These are phyloP conservation scores for Phytophthora pisi DNA, from an alignment of 352 stramenopile species.

Conservation along the genomic window DNA sequence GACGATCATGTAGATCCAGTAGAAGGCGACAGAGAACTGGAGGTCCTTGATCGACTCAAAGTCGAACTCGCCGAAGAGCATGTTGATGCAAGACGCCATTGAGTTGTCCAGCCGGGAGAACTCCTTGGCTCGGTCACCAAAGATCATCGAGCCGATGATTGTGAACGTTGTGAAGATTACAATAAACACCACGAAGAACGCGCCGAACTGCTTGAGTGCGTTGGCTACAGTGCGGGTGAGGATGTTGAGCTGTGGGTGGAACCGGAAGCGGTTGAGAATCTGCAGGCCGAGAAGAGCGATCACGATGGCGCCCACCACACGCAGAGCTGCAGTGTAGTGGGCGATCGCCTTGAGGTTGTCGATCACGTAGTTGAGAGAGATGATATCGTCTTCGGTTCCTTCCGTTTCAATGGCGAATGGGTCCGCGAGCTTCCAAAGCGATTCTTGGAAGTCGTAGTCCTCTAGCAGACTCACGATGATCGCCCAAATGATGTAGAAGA, in stretches of 20 bases:
- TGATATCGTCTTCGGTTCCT: conserved; percentile 18
- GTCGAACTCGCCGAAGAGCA: conserved; percentile 71
- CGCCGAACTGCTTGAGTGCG: conserved; percentile 51
- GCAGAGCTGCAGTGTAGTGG: conserved; percentile 33
- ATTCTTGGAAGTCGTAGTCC: conserved; percentile 40
- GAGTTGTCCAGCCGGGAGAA: conserved; percentile 54
- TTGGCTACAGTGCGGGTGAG: conserved; percentile 57
- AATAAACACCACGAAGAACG: conserved; percentile 63
- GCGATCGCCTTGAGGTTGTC: conserved; percentile 43
- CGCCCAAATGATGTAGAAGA: conserved; percentile 53
- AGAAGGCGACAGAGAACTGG: conserved; percentile 53
- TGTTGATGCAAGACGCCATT: conserved; percentile 64
- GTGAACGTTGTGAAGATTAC: conserved; percentile 65
- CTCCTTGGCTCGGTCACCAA: conserved; percentile 52
- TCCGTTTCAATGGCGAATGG: conserved; percentile 3
- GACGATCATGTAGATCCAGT: conserved; percentile 74
- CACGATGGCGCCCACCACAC: conserved; percentile 34
- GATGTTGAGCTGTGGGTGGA: conserved; percentile 60
- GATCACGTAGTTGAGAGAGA: conserved; percentile 40
- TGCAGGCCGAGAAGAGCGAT: conserved; percentile 44
- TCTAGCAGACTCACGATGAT: conserved; percentile 42
- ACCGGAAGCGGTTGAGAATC: conserved; percentile 57
- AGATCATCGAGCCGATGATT: conserved; percentile 53
- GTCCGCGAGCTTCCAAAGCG: conserved; percentile 22
- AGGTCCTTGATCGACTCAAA: conserved; percentile 47